These are phyloP conservation scores for Iris macrosiphon DNA, from an alignment of 106 monocot genomes.

Conservation along the genomic window DNA sequence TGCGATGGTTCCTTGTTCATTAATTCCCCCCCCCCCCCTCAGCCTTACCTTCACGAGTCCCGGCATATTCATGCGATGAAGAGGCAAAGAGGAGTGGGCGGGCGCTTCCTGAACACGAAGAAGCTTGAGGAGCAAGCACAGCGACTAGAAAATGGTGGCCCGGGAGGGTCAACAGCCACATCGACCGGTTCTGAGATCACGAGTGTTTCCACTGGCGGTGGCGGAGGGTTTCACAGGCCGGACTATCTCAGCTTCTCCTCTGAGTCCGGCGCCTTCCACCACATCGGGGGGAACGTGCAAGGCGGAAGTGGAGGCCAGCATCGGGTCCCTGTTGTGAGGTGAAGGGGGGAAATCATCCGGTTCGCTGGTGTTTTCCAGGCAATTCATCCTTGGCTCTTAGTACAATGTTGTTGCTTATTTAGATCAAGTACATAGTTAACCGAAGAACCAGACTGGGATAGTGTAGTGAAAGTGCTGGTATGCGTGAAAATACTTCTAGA, in stretches of 20 bases:
- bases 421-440: no score
- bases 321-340: constrained; percentile 20
- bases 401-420: no score
- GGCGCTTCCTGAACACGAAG: constrained; percentile 73
- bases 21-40: background rate
- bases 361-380: constrained; percentile 14
- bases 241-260: background rate
- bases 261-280: background rate
- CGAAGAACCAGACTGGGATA: no score
- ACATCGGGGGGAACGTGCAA: background rate
- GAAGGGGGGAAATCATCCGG: background rate
- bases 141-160: background rate
- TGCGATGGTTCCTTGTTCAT: no score
- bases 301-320: constrained; percentile 3
- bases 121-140: constrained; percentile 19
- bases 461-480: no score
- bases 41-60: constrained; percentile 91
- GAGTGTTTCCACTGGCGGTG: background rate
- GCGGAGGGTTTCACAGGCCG: background rate
- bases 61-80: constrained; percentile 74
- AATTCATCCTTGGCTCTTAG: constrained; percentile 67
- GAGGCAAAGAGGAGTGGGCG: constrained; percentile 60
- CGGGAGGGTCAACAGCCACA: background rate
- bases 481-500: no score
- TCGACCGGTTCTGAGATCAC: background rate